phyloP scores from a whole-genome alignment of 495 filamentous ascomycete species.

The Pseudomonodictys pantanalensis region DNA sequence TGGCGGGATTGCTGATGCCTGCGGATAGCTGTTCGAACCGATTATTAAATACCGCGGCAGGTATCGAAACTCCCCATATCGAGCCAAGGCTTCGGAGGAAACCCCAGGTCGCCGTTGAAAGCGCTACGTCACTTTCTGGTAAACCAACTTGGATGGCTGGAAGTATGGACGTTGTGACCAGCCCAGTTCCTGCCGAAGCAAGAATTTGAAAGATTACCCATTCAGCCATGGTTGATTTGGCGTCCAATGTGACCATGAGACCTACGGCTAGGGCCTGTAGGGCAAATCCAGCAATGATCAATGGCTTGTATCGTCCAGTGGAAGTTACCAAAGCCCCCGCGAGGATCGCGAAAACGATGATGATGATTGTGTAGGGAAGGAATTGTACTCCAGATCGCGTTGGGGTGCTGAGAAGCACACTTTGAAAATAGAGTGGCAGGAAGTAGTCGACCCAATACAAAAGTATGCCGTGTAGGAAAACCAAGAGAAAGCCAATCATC shows the following conservation, averaged over 20 bases:
- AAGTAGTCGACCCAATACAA: conserved; percentile 56
- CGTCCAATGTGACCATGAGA: conserved; percentile 46
- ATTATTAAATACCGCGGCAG: conserved; percentile 52
- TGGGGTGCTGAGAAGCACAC: conserved; percentile 51
- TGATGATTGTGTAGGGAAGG: conserved; percentile 56
- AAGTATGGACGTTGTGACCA: conserved; percentile 46
- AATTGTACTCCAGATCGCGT: conserved; percentile 57
- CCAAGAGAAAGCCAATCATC: conserved; percentile 45
- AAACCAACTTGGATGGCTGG: conserved; percentile 24
- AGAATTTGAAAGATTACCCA: conserved; percentile 51
- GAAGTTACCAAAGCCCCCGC: conserved; percentile 44
- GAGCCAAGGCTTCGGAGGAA: conserved; percentile 50
- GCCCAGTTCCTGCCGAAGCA: conserved; percentile 47
- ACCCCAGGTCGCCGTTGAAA: conserved; percentile 45
- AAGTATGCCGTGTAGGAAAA: conserved; percentile 51
- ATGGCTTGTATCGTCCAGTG: conserved; percentile 49
- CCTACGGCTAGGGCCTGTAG: conserved; percentile 49
- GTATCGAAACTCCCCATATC: conserved; percentile 53
- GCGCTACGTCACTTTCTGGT: conserved; percentile 42
- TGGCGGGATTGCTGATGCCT: not conserved
- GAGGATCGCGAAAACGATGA: conserved; percentile 46
- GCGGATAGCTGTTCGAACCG: conserved; percentile 15
- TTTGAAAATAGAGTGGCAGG: conserved; percentile 60
- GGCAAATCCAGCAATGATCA: conserved; percentile 50
- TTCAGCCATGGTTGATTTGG: conserved; percentile 40